Evolutionary conservation across 2,329 filamentous ascomycete genomes (phyloP), one percentile per base, ranked within the genome.

Genomic region (Pseudonectria foliicola): DNA sequence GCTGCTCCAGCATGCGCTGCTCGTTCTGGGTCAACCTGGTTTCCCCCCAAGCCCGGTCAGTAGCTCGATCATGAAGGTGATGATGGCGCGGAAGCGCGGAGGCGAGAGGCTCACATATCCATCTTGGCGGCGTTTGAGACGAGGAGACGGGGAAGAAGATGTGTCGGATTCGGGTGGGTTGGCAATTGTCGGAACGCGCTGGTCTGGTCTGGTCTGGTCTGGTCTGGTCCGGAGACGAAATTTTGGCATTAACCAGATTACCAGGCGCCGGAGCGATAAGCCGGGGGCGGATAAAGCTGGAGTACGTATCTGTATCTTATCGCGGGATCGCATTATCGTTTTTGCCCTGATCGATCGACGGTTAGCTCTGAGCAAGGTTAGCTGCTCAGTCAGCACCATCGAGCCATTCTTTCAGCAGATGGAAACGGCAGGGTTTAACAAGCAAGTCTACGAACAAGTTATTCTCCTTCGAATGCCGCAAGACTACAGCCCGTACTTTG

Each of bases 1-100:
- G 87, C 68, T 78, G 69, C 67, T 94, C 83, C 60, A 98, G 84
- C 74, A 92, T 86, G 68, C 86, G 85, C 72, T 93, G 85, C 73
- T 96, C 90, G 54, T 78, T 64, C 54, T 73, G 61, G 51, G 77
- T 85, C 60, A 94, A 82, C 61, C 71, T 73, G 42, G 37, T 46
- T 45, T n/a, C n/a, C n/a, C n/a, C n/a, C n/a, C n/a, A n/a, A n/a
- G n/a, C n/a, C n/a, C n/a, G 27, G n/a, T 42, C 14, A 38, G 35
- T 33, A 29, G 39, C 50, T 35, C 37, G 29, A 23, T 15, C 16
- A 21, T 10, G 26, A 34, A 16, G 15, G 12, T 13, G 3, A 14
- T n/a, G 8, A 16, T 21, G 23, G 18, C 10, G 10, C 14, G 14
- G 25, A 8, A 11, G 12, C 15, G 11, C 14, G 23, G 29, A 30